These are phyloP conservation scores for Colletotrichum lindemuthianum DNA, from an alignment of 2,329 filamentous ascomycete genomes.

Conservation along the genomic window DNA sequence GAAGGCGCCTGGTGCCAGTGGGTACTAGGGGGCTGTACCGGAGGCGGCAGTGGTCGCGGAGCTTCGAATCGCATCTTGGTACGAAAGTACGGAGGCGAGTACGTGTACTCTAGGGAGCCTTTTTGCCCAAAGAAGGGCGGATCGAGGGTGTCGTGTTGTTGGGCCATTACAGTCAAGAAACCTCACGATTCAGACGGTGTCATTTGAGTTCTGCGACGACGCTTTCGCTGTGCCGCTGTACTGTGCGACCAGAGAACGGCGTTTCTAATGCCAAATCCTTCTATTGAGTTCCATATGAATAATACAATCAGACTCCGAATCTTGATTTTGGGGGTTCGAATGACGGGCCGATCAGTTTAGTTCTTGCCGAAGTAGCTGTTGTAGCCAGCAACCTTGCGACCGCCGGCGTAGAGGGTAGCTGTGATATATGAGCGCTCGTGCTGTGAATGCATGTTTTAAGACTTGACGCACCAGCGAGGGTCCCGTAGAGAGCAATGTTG, in stretches of 20 bases:
- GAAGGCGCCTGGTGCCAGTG: conserved; percentile 77
- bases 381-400: conserved; percentile 78
- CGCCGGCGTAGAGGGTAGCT: conserved; percentile 76
- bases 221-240: conserved; percentile 15
- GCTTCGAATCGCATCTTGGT: not conserved
- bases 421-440: conserved; percentile 38
- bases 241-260: conserved; percentile 4
- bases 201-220: conserved; percentile 5
- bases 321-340: not conserved
- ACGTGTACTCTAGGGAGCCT: conserved; percentile 31
- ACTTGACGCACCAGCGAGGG: conserved; percentile 66
- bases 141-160: conserved; percentile 13
- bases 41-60: no score
- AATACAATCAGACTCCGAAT: conserved; percentile 20
- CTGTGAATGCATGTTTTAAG: not conserved
- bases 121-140: conserved; percentile 5
- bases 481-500: conserved; percentile 71
- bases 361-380: conserved; percentile 79
- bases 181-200: conserved; percentile 10
- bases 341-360: conserved; percentile 45
- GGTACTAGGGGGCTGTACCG: conserved; percentile 56
- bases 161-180: conserved; percentile 22
- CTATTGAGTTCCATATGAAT: conserved; percentile 32
- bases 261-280: conserved; percentile 15
- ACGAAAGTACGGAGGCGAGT: not conserved